These are phyloP conservation scores for Pseudozyma sp. DNA, from an alignment of 1,284 basidiomycete species.

Conservation along the genomic window DNA sequence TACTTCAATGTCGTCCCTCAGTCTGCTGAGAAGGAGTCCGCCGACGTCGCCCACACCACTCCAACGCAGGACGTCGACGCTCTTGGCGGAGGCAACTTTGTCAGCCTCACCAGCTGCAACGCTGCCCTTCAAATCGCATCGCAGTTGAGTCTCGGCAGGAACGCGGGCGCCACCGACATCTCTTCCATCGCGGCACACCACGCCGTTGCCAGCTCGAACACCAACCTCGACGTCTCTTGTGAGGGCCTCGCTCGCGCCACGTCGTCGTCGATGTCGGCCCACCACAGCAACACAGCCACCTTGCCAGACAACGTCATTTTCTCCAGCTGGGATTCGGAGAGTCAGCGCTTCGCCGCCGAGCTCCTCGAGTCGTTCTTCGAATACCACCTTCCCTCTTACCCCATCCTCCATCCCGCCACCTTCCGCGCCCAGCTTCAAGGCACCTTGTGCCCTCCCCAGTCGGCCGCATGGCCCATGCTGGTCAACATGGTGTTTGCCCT, in stretches of 20 bases:
- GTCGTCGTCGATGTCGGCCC: slow-evolving; percentile 12
- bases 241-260: slow-evolving; percentile 40
- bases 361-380: slow-evolving; percentile 51
- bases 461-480: slow-evolving; percentile 43
- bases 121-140: slow-evolving; percentile 46
- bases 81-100: slow-evolving; percentile 38
- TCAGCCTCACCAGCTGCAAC: slow-evolving; percentile 51
- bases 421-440: slow-evolving; percentile 52
- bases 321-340: slow-evolving; percentile 31
- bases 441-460: slow-evolving; percentile 30
- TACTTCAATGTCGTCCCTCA: not conserved
- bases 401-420: slow-evolving; percentile 48
- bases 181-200: slow-evolving; percentile 22
- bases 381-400: slow-evolving; percentile 47
- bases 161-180: slow-evolving; percentile 11
- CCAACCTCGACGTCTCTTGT: slow-evolving; percentile 34
- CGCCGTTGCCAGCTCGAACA: slow-evolving; percentile 1
- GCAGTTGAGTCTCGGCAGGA: slow-evolving; percentile 30
- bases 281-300: slow-evolving; percentile 4
- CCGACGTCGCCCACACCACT: not conserved
- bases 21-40: not conserved
- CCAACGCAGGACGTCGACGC: slow-evolving; percentile 24
- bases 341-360: slow-evolving; percentile 31
- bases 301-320: slow-evolving; percentile 39
- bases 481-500: slow-evolving; percentile 57